phyloP scores from a whole-genome alignment of 495 filamentous ascomycete genomes.

The Tuber indicum region DNA sequence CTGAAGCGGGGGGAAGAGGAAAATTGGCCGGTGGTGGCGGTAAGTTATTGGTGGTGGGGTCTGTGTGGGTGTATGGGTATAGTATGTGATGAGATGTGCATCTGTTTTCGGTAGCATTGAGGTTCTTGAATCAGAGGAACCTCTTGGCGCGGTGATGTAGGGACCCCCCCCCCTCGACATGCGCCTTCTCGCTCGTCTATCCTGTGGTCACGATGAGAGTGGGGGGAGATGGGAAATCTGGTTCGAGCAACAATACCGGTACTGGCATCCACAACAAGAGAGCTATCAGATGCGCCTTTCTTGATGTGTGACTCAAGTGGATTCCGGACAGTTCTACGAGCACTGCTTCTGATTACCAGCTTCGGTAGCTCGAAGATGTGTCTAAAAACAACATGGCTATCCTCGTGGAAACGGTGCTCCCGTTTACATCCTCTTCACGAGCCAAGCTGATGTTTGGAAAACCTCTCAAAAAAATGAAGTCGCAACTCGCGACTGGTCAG shows the following conservation, averaged over 20 bases:
- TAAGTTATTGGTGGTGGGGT: neutral
- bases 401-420: neutral
- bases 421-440: neutral
- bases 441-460: neutral
- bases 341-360: neutral
- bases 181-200: neutral
- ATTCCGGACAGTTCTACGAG: neutral
- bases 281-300: neutral
- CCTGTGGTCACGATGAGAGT: neutral
- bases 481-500: neutral
- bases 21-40: neutral
- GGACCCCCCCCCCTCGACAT: neutral
- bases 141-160: neutral
- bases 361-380: neutral
- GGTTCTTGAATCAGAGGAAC: neutral
- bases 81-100: slow-evolving; percentile 4
- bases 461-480: neutral
- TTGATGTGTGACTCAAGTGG: neutral
- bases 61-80: neutral
- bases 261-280: neutral
- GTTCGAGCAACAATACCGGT: neutral
- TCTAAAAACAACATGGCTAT: neutral
- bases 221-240: neutral
- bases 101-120: neutral
- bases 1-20: neutral